Evolutionary conservation across 176 grass and related monocot species (phyloP), one percentile per base, ranked within the genome.

Genomic region (Lolium multiflorum): DNA sequence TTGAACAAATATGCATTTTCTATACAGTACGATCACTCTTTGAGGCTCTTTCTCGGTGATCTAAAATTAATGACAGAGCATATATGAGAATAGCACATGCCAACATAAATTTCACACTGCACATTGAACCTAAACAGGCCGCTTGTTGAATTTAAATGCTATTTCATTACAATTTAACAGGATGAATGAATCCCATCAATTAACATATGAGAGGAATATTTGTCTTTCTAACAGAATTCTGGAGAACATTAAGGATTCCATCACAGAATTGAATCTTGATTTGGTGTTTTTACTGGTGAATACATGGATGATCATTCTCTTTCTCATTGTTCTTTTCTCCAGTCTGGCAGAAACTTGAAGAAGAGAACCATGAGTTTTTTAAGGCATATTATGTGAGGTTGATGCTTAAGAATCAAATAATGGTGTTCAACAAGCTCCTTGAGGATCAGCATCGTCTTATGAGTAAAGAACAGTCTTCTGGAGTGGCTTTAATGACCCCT

Each of bases 271-370:
- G 5, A 20, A 76, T 77, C 77, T 82, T 38, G 5, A 1, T 71
- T 65, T 82, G 21, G 28, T 61, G 9, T 39, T 76, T 68, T 78
- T 68, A 78, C 52, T 78, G 61, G 61, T 48, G 78, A 70, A 58
- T 51, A 28, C 22, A 46, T 26, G n/a, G 52, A 79, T 69, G 50
- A 31, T 78, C 50, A 26, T 37, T 77, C 24, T 76, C 6, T 74
- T 79, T 85, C 49, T 77, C 47, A 59, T 83, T 11, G 1, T 82
- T 78, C 3, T 69, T 77, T 77, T 66, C 14, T 94, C 70, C 90
- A 99, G 97, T 99, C 46, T 99, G 97, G 97, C 97, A 96, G 90
- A 99, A 96, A 82, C 97, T 99, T 21, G 94, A 96, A 69, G 97
- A 99, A 82, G 94, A 99, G 87, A 99, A 99, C 91, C 94, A 51